Base-by-base conservation (phyloP, 768 basidiomycete species). In the Mycena chlorophos region DNA sequence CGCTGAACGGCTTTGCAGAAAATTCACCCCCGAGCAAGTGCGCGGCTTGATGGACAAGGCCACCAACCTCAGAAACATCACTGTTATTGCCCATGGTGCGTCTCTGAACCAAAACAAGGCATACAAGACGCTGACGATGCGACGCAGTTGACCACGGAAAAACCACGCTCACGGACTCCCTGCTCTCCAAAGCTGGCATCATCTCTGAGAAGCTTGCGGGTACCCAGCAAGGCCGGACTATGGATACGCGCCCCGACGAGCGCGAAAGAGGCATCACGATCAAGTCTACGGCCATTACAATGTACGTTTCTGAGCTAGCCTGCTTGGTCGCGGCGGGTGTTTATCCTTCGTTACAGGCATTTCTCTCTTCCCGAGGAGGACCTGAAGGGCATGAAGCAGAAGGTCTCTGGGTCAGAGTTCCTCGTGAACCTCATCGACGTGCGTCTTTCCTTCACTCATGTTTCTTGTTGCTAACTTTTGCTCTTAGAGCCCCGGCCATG, bases 221-320 rank as follows among this genome's bases (percentile, higher is more conserved):
- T 72, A 92, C 95, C 58, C 96, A 96, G 72, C 94, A 95, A 55
- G 80, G 89, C 83, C 91, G 96, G 57, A 97, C 94, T 73, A 98
- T 92, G 57, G 94, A 98, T 74, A 98, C 96, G 55, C 83, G 96
- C 78, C 85, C 89, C 8, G 97, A 99, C 70, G 97, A 99, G 80
- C 98, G 96, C 72, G 96, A 98, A 71, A 95, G 96, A 75, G 97
- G 97, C 80, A 98, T 99, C 68, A 98, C 97, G 45, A 98, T 99
- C 79, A 99, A 99, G 78, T 98, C 96, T 40, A 98, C 96, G 25
- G 97, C 95, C 68, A 97, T 99, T 72, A 97, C 96, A 13, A 37
- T 59, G 58, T 59, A 16, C 28, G 43, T 4, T 30, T 13, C 2
- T 23, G 8, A 3, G 2, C 23, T 10, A 17, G 23, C 2, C n/a